A percentile compares a stretch with the other conserved stretches of the same genome.
These are phyloP conservation scores for Penicillium concentricum DNA, from an alignment of 2,329 filamentous ascomycete genomes.

Conservation along the genomic window DNA sequence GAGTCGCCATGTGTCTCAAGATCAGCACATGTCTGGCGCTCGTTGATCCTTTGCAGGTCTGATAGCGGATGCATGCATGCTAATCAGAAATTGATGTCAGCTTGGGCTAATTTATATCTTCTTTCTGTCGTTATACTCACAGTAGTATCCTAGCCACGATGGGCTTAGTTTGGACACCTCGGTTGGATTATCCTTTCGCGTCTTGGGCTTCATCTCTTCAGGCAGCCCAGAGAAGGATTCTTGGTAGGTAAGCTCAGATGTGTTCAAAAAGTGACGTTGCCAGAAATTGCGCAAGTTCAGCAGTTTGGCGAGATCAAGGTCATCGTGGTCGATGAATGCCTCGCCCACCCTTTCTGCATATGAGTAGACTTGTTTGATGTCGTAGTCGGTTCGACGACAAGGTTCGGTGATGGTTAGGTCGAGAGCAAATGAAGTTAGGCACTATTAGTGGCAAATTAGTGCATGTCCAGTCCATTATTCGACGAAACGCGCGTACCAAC, in stretches of 20 bases:
- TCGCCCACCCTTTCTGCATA: constrained; percentile 1
- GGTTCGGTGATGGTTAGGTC: constrained; percentile 23
- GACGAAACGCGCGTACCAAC: constrained; percentile 22
- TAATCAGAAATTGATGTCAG: constrained; percentile 13
- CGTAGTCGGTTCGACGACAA: constrained; percentile 33
- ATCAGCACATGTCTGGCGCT: constrained; percentile 40
- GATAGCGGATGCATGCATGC: constrained; percentile 41
- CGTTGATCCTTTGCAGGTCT: constrained; percentile 21
- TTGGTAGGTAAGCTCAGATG: constrained; percentile 27
- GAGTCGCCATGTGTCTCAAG: constrained; percentile 22
- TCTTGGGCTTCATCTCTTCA: constrained; percentile 18
- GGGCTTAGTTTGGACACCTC: constrained; percentile 9
- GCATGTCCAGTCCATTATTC: neutral
- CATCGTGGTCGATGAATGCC: constrained; percentile 17
- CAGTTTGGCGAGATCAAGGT: constrained; percentile 32
- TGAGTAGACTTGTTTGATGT: constrained; percentile 32
- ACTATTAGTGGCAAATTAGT: constrained; percentile 23
- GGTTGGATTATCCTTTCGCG: constrained; percentile 13
- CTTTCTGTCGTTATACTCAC: constrained; percentile 19
- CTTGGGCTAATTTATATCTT: neutral
- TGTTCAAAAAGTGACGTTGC: constrained; percentile 39
- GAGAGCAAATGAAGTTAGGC: constrained; percentile 36
- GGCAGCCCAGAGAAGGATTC: constrained; percentile 22
- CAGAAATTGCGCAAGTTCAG: constrained; percentile 45
- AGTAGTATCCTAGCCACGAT: constrained; percentile 38